These are phyloP conservation scores for Fusarium zealandicum DNA, from an alignment of 2,329 filamentous ascomycete species.

Conservation along the genomic window DNA sequence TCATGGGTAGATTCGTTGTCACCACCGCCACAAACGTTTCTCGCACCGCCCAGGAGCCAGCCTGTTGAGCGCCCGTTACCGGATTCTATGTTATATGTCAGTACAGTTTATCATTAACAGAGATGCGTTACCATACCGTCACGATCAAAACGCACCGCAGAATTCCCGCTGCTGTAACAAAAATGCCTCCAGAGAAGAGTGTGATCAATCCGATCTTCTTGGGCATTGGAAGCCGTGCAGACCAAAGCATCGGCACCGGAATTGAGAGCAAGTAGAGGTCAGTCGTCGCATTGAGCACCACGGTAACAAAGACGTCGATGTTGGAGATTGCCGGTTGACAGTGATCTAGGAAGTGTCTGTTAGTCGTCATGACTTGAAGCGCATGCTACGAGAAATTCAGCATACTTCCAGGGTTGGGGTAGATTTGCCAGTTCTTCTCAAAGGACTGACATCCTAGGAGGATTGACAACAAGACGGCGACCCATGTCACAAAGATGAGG, in stretches of 20 bases:
- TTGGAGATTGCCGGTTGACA: conserved; percentile 58
- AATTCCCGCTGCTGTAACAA: conserved; percentile 46
- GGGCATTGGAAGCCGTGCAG: conserved; percentile 39
- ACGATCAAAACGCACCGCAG: conserved; percentile 47
- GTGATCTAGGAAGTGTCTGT: conserved; percentile 42
- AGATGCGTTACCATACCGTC: conserved; percentile 34
- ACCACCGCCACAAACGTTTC: conserved; percentile 50
- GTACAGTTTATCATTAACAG: not conserved
- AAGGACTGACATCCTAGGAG: conserved; percentile 61
- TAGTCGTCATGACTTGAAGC: conserved; percentile 14
- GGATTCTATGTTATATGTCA: conserved; percentile 41
- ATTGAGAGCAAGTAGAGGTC: conserved; percentile 64
- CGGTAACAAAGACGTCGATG: conserved; percentile 56
- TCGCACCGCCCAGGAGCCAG: conserved; percentile 48
- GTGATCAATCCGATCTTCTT: conserved; percentile 48
- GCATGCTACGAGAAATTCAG: conserved; percentile 11
- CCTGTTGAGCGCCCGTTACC: conserved; percentile 44
- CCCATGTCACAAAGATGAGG: conserved; percentile 55
- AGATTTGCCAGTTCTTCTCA: conserved; percentile 63
- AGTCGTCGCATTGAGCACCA: conserved; percentile 58
- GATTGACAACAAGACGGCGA: conserved; percentile 56
- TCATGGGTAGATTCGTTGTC: conserved; percentile 49
- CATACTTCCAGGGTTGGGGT: conserved; percentile 62
- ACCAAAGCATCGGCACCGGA: conserved; percentile 57
- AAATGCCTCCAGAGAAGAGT: conserved; percentile 48